These are phyloP conservation scores for Avicennia marina DNA, from an alignment of 257 asterid genomes.

Conservation along the genomic window DNA sequence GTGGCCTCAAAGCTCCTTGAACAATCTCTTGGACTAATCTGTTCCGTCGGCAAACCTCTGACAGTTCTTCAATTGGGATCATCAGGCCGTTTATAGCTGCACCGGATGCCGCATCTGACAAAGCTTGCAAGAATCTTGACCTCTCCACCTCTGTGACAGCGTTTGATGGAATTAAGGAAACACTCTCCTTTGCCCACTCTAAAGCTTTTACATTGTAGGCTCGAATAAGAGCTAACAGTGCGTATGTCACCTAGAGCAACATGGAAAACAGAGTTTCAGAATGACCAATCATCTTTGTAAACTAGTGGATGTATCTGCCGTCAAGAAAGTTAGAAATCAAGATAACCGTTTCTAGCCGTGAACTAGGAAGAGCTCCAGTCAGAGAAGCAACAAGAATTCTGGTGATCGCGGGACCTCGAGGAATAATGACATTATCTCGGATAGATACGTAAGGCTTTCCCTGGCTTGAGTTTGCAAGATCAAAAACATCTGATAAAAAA, in stretches of 20 bases:
- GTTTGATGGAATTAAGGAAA: constrained; percentile 74
- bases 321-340: constrained; percentile 7
- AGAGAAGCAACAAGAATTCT: constrained; percentile 80
- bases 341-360: constrained; percentile 82
- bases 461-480: constrained; percentile 61
- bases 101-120: constrained; percentile 64
- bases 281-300: constrained; percentile 6
- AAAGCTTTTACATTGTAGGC: constrained; percentile 68
- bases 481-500: constrained; percentile 79
- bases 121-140: constrained; percentile 72
- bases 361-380: constrained; percentile 92
- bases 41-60: constrained; percentile 92
- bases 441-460: constrained; percentile 59
- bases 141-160: constrained; percentile 79
- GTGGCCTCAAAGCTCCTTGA: constrained; percentile 95
- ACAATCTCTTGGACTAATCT: constrained; percentile 95
- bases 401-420: constrained; percentile 70
- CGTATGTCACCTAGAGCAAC: constrained; percentile 61
- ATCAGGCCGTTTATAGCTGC: constrained; percentile 51
- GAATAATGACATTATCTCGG: constrained; percentile 75
- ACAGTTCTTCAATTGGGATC: constrained; percentile 79
- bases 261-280: constrained; percentile 12
- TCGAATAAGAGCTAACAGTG: constrained; percentile 69
- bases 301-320: not conserved
- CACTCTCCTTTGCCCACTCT: constrained; percentile 78